phyloP scores from a whole-genome alignment of 2,329 filamentous ascomycete species.

The Exophiala viscosa region DNA sequence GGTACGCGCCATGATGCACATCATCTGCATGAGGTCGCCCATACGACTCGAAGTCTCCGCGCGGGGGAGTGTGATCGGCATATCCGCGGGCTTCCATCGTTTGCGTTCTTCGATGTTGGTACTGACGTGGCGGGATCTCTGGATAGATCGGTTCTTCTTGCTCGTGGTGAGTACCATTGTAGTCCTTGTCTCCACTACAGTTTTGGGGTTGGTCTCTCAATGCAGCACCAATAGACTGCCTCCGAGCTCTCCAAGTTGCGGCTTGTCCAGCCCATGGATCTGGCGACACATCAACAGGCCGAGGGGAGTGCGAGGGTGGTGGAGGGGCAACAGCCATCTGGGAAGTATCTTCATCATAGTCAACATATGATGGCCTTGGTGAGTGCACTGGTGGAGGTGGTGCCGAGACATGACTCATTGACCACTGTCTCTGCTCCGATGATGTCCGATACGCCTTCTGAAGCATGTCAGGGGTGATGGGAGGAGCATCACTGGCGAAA shows the following conservation, averaged over 20 bases:
- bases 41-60: background rate
- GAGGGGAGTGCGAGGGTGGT: constrained; percentile 27
- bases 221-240: constrained; percentile 13
- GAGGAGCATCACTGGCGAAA: constrained; percentile 22
- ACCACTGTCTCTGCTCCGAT: constrained; percentile 14
- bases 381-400: constrained; percentile 27
- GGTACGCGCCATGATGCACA: background rate
- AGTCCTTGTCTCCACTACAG: background rate
- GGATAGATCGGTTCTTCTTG: constrained; percentile 18
- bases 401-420: constrained; percentile 3
- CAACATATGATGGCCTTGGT: constrained; percentile 20
- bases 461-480: constrained; percentile 23
- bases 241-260: constrained; percentile 20
- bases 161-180: background rate
- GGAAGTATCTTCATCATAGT: constrained; percentile 13
- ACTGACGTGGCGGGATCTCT: constrained; percentile 13
- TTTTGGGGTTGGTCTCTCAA: constrained; percentile 10
- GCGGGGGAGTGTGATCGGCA: too few species aligned
- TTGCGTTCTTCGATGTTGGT: background rate
- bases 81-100: too few species aligned
- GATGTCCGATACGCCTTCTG: constrained; percentile 20
- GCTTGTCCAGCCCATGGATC: constrained; percentile 24
- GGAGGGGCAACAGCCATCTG: constrained; percentile 18
- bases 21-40: background rate
- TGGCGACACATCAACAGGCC: constrained; percentile 22